A percentile compares a stretch with the other conserved stretches of the same genome.
Evolutionary conservation across 2,329 filamentous ascomycete species (phyloP).

Genomic region (Botrytis aclada): DNA sequence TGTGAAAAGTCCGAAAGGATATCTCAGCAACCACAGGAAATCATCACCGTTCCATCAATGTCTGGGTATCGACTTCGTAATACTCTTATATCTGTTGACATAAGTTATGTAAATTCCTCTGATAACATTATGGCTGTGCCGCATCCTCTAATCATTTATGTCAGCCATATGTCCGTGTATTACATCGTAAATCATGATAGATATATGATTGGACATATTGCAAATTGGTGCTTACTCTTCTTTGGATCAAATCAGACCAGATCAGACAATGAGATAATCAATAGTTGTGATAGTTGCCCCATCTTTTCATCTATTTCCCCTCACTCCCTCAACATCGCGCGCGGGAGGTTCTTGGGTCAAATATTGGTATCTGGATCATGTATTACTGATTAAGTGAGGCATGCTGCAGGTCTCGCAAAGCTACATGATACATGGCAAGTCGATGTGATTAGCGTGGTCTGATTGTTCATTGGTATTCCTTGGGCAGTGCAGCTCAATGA

Average conservation of each 20-base stretch:
- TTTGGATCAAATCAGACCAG: background rate
- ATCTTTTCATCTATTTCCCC: background rate
- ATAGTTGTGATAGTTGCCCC: conserved; percentile 1
- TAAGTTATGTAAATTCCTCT: background rate
- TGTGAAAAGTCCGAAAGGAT: background rate
- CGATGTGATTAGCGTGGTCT: conserved; percentile 18
- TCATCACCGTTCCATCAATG: background rate
- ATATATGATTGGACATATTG: background rate
- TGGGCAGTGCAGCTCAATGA: background rate
- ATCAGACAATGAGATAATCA: background rate
- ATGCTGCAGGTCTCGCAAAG: conserved; percentile 19
- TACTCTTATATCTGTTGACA: background rate
- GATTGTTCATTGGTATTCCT: background rate
- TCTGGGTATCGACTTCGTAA: background rate
- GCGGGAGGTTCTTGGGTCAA: background rate
- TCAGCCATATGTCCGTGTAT: background rate
- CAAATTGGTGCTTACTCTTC: background rate
- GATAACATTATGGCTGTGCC: background rate
- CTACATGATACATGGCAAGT: conserved; percentile 17
- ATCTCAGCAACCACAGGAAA: background rate
- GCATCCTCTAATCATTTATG: background rate
- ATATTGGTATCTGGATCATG: conserved; percentile 15
- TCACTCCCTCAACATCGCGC: background rate
- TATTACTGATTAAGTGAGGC: conserved; percentile 11
- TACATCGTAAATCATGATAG: background rate